Evolutionary conservation across 495 filamentous ascomycete genomes (phyloP), one percentile per base, ranked within the genome.

Genomic region (Tuber borchii): DNA sequence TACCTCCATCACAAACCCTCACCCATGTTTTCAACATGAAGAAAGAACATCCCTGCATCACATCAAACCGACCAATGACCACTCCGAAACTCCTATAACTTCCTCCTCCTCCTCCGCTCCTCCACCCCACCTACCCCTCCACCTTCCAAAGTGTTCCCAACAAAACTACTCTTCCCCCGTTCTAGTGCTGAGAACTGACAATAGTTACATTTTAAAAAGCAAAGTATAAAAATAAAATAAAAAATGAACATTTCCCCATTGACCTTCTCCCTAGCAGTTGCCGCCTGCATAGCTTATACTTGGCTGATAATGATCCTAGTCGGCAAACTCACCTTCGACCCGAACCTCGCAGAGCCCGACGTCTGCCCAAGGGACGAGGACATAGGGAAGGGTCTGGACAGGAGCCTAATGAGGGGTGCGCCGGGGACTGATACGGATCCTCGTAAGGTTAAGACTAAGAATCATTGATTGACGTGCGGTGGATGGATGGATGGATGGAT

Each of bases 261-360:
- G 31, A 65, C n/a, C 12, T 10, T 65, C n/a, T 65, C 31, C n/a
- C 12, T 65, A 14, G 56, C 56, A 31, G n/a, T 31, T 10, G 31
- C n/a, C 10, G 26, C 1, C 12, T 12, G 26, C n/a, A 31, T 65
- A 31, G 56, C 26, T 1, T 65, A 65, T 5, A 31, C 56, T 4
- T 65, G 56, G 56, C 26, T 65, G 56, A 1, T 17, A 31, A 65
- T 65, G 10, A 1, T 65, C 56, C n/a, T 65, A 22, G 56, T 65
- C 56, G n/a, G n/a, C 56, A 65, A 26, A 8, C 0, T 65, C 12
- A 65, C 56, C n/a, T 65, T 65, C n/a, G 56, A 65, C 26, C 34
- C 34, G n/a, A n/a, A 37, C 56, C 56, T 65, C 56, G 56, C 56
- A 65, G 56, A 65, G 56, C 56, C n/a, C n/a, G 56, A 31, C n/a